Base-by-base conservation (phyloP, 768 basidiomycete species). In the Holtermannia corniformis region DNA sequence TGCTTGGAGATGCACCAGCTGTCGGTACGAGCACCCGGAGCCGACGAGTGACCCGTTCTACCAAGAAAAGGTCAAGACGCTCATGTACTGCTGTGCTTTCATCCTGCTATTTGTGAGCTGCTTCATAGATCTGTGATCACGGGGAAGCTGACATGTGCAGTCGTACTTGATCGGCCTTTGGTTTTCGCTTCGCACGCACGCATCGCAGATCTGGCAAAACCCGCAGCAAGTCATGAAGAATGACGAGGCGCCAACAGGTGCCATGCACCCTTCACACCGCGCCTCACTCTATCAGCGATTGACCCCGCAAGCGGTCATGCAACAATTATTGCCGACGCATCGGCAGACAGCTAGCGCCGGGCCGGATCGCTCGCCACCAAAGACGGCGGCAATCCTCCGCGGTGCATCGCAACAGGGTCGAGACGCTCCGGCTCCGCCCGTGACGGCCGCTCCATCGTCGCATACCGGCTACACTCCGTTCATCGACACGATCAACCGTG, bases 151-250 rank as follows among this genome's bases (percentile, higher is more conserved):
- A 14, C 24, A 2, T 19, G 23, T 20, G 43, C 60, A 96, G 91
- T 96, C 95, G 1, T 99, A 99, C 72, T 80, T 96, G 44, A 81
- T 97, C 54, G 95, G 95, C 28, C 78, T 97, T 0, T 97, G 95
- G 95, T 99, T 99, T 76, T 96, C 95, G 37, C 81, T 99, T 16
- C 84, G 89, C 44, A 99, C 95, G 1, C 95, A 99, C 68, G 95
- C 95, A 5, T 83, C 86, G 13, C 95, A 97, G 69, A 99, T 99
- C 61, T 99, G 95, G 95, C 91, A 97, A 69, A 96, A 97, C 68
- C 92, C 92, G 2, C 90, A 74, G 56, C 70, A 70, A 28, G 58
- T 72, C 10, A 68, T 73, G 61, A 71, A 70, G 40, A 54, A 58
- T 5, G 72, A 73, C 19, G 70, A 74, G 37, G 48, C 64, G 11